A percentile compares a stretch with the other conserved stretches of the same genome.
These are phyloP conservation scores for Fusarium pseudocircinatum DNA, from an alignment of 2,329 filamentous ascomycete species.

Conservation along the genomic window DNA sequence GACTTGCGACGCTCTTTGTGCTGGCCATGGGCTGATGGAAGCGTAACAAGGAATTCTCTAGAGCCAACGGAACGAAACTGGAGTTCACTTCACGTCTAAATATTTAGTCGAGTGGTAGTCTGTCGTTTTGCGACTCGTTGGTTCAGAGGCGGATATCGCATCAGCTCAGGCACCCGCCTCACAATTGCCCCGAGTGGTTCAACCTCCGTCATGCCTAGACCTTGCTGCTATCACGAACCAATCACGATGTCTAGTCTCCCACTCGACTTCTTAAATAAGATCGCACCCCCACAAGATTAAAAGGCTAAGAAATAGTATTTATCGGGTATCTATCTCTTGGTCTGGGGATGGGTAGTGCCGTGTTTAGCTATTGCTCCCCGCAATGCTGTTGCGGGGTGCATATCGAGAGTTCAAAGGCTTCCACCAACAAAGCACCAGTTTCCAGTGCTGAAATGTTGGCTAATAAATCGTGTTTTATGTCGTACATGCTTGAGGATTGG, in stretches of 20 bases:
- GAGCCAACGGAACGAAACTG: accelerated
- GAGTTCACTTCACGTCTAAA: accelerated
- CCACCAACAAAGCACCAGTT: accelerated
- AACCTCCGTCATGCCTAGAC: not conserved
- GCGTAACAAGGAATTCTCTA: accelerated
- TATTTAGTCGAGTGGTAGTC: accelerated
- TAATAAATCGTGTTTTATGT: accelerated
- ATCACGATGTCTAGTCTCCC: not conserved
- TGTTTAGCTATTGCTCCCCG: not conserved
- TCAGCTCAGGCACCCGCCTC: not conserved
- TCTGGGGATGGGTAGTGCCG: not conserved
- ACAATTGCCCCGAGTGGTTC: not conserved
- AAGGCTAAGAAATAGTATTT: not conserved
- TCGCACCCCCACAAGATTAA: not conserved
- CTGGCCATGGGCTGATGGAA: not conserved
- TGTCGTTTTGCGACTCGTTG: not conserved
- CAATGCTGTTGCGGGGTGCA: not conserved
- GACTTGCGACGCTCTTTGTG: not conserved
- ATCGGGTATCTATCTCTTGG: not conserved
- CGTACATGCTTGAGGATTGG: not conserved
- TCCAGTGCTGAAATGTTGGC: not conserved
- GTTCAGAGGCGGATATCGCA: not conserved
- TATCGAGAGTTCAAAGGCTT: not conserved
- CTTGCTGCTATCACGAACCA: not conserved
- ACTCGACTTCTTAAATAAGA: not conserved